Evolutionary conservation across 306 rosid genomes (phyloP).

Genomic region (Inga leiocalycina): DNA sequence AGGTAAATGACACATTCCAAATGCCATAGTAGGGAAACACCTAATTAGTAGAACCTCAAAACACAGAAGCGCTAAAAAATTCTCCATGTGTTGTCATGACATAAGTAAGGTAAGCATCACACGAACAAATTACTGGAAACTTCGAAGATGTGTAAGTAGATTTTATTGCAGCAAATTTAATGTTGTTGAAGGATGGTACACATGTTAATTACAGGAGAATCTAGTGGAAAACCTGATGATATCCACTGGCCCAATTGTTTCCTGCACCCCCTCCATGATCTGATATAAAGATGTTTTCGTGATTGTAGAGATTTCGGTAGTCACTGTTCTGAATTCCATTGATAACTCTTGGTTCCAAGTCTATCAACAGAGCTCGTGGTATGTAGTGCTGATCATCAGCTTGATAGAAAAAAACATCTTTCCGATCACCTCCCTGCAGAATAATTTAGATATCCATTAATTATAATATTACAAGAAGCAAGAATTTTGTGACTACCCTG

Average conservation of each 20-base stretch:
- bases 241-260: slow-evolving; percentile 98
- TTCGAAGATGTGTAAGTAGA: not conserved
- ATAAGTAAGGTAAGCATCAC: slow-evolving; percentile 8
- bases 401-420: slow-evolving; percentile 96
- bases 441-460: no score
- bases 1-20: not conserved
- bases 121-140: slow-evolving; percentile 2
- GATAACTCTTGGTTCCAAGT: slow-evolving; percentile 94
- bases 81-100: not conserved
- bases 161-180: not conserved
- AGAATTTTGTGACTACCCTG: no score
- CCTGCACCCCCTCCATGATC: slow-evolving; percentile 99
- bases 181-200: not conserved
- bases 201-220: slow-evolving; percentile 15
- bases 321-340: slow-evolving; percentile 97
- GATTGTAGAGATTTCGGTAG: slow-evolving; percentile 92
- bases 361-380: slow-evolving; percentile 87
- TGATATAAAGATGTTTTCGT: slow-evolving; percentile 82
- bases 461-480: no score
- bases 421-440: slow-evolving; percentile 90
- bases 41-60: not conserved
- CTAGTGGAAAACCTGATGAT: slow-evolving; percentile 71
- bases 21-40: not conserved
- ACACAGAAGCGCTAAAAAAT: not conserved
- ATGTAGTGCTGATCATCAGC: slow-evolving; percentile 98